phyloP scores from a whole-genome alignment of 2,329 filamentous ascomycete species.

The Fusarium chuoi region DNA sequence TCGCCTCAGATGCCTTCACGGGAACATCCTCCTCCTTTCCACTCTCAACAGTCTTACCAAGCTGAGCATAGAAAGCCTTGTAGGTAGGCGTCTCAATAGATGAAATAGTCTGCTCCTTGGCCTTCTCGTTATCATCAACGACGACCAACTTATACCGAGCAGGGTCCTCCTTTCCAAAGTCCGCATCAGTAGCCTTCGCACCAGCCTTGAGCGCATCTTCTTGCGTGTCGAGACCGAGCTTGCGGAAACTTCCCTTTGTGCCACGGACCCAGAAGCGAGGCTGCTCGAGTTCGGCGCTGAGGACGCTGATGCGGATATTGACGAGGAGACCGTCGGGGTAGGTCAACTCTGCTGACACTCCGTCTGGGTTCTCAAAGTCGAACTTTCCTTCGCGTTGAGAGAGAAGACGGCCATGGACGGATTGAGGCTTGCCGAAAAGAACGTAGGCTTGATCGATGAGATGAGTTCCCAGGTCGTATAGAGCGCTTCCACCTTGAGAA shows the following conservation, averaged over 20 bases:
- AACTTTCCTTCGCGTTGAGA: constrained; percentile 66
- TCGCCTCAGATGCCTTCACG: constrained; percentile 62
- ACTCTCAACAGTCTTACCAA: constrained; percentile 59
- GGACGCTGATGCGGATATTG: constrained; percentile 74
- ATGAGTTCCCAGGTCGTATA: constrained; percentile 82
- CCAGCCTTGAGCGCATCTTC: constrained; percentile 78
- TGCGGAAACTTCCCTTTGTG: constrained; percentile 78
- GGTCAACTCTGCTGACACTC: constrained; percentile 71
- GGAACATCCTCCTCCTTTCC: constrained; percentile 63
- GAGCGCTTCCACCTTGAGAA: constrained; percentile 70
- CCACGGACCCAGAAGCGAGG: constrained; percentile 82
- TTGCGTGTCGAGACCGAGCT: constrained; percentile 76
- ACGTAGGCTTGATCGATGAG: constrained; percentile 79
- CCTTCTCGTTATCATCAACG: constrained; percentile 61
- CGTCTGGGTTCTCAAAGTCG: constrained; percentile 64
- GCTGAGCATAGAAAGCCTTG: constrained; percentile 70
- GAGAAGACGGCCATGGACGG: constrained; percentile 75
- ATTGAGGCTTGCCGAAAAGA: constrained; percentile 74
- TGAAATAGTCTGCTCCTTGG: constrained; percentile 61
- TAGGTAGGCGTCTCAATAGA: constrained; percentile 76
- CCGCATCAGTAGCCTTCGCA: constrained; percentile 66
- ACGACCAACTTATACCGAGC: constrained; percentile 69
- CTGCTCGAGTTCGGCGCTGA: constrained; percentile 76
- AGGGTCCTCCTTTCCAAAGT: constrained; percentile 73
- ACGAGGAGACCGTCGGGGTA: constrained; percentile 73